A percentile compares a stretch with the other conserved stretches of the same genome.
Evolutionary conservation across 345 rosid species (phyloP).

Genomic region (Erucastrum elatum): DNA sequence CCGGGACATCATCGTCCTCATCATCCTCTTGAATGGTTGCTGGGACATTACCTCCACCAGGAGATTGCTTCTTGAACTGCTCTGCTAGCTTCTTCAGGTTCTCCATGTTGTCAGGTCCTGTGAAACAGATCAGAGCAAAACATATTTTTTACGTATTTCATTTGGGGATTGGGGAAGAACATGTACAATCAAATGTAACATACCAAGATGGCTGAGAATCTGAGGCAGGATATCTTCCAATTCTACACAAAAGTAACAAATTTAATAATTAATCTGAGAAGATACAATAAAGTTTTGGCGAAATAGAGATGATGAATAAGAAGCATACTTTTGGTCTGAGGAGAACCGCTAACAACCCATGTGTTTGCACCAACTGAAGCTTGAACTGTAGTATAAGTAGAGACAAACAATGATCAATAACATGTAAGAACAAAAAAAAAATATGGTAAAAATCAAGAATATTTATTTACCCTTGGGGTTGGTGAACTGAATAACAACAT

Average conservation of each 20-base stretch:
- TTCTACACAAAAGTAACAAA: conserved; percentile 45
- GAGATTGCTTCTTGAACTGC: conserved; percentile 81
- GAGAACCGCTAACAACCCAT: conserved; percentile 96
- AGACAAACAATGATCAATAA: not conserved
- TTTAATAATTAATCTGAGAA: not conserved
- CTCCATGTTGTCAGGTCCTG: conserved; percentile 94
- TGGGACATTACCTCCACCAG: conserved; percentile 47
- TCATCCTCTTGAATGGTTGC: conserved; percentile 42
- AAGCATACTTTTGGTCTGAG: conserved; percentile 80
- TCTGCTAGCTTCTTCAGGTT: conserved; percentile 91
- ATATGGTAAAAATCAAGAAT: no score
- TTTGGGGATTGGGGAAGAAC: not conserved
- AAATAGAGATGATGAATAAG: not conserved
- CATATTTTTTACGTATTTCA: no score
- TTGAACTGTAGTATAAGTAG: conserved; percentile 59
- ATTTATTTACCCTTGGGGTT: conserved; percentile 77
- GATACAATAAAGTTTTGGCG: not conserved
- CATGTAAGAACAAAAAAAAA: not conserved
- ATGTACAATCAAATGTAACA: not conserved
- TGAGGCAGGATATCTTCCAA: conserved; percentile 94
- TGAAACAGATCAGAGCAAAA: conserved; percentile 31
- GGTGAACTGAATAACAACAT: conserved; percentile 77
- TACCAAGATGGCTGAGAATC: conserved; percentile 85
- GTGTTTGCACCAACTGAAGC: conserved; percentile 96
- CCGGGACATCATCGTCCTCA: conserved; percentile 86